Evolutionary conservation across 2,329 filamentous ascomycete genomes (phyloP).

Genomic region (Thielaviopsis punctulata): DNA sequence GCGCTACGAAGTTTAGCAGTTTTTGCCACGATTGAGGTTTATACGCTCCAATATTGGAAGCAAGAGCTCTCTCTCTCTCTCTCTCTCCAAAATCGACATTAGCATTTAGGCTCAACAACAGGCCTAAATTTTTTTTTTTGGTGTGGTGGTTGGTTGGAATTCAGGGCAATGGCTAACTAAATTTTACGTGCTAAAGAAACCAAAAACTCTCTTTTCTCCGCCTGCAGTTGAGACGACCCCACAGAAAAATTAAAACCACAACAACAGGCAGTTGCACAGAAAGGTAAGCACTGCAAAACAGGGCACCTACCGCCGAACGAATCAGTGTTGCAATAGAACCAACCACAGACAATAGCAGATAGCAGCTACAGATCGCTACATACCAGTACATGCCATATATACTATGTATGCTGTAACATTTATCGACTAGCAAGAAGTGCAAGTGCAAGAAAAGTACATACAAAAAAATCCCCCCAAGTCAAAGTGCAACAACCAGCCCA

Average conservation of each 20-base stretch:
- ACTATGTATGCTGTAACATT: no score
- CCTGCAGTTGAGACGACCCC: not conserved
- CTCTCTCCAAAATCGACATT: no score
- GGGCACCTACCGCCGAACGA: not conserved
- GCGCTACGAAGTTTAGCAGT: not conserved
- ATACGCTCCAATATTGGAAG: no score
- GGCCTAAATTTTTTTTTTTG: not conserved
- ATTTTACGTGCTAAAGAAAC: not conserved
- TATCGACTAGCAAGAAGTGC: not conserved
- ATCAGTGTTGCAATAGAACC: no score
- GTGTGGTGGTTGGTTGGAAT: not conserved
- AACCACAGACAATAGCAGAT: no score
- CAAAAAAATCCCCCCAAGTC: not conserved
- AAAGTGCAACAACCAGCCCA: not conserved
- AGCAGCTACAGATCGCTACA: no score
- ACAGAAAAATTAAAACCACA: slow-evolving; percentile 3
- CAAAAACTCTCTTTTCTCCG: not conserved
- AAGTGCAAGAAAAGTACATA: not conserved
- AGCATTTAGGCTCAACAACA: not conserved
- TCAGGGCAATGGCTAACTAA: not conserved
- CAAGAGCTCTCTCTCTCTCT: not conserved
- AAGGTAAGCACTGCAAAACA: not conserved
- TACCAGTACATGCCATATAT: no score
- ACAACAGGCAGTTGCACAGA: not conserved
- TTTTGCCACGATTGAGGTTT: not conserved